Base-by-base conservation (phyloP, 306 rosid genomes). In the Mimosa pudica region DNA sequence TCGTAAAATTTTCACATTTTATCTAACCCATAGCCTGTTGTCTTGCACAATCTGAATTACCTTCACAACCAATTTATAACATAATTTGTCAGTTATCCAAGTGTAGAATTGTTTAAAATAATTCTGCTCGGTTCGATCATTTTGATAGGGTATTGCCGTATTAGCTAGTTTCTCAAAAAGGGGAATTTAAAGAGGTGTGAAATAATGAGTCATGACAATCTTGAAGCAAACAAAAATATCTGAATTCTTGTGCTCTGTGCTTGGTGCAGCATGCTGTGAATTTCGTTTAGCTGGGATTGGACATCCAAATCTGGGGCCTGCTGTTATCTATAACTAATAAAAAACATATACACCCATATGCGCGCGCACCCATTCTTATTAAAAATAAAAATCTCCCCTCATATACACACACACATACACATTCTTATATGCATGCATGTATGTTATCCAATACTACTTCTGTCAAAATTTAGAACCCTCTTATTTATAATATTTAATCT, bases 201-300 rank as follows among this genome's bases (percentile, higher is more conserved):
- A 24, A 24, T 24, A 24, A 24, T 24, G 30, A 24, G 30, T 9
- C 6, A 20, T 9, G 48, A 18, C 8, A 68, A 44, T 42, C 35
- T 68, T 8, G 13, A 68, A 44, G 5, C 16, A 42, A 49, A 11
- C 2, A 1, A 20, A 68, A 69, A 69, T 48, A 42, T 8, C 33
- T 2, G 54, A 69, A 44, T 18, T 42, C 36, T 69, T 45, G 73
- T 44, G 54, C 73, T 69, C 45, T 18, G 73, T 69, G 52, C 73
- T 42, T 12, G 73, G 35, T 69, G 52, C 54, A 44, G 73, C 73
- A 18, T 69, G 73, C 73, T 44, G 14, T 35, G 54, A 69, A 42
- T 17, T 42, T 69, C 10, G 54, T 18, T 32, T 49, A 46, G 30
- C 1, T 24, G 30, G 55, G 49, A 20, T n/a, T 44, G 9, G 13